Conservation (phyloP, 192 early-diverging fungal species). For the Coemansia javaensis region DNA sequence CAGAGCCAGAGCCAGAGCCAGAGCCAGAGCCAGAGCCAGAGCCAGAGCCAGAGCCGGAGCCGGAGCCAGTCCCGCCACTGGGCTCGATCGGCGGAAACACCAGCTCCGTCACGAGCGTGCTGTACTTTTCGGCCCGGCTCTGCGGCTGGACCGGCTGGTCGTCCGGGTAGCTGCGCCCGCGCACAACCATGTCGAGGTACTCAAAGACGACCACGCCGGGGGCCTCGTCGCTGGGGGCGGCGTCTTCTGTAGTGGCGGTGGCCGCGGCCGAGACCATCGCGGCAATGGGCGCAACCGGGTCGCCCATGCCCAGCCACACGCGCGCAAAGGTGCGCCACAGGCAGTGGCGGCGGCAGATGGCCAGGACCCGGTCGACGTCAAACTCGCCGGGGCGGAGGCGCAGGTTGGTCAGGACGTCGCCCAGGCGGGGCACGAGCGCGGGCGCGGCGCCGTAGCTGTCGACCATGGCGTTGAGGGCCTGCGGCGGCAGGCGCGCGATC, state of each 20-base stretch:
- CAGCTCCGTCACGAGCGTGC: conserved; percentile 25
- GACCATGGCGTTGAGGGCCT: conserved; percentile 39
- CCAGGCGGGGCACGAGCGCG: conserved; percentile 30
- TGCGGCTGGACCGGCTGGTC: conserved; percentile 29
- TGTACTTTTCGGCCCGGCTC: conserved; percentile 31
- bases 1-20: too few species aligned
- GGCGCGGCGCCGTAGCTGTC: conserved; percentile 19
- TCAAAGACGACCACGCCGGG: conserved; percentile 35
- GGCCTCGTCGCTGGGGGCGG: conserved; percentile 13
- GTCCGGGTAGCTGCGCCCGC: conserved; percentile 39
- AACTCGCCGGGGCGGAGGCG: conserved; percentile 38
- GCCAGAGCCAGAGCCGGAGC: too few species aligned
- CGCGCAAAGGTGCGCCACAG: conserved; percentile 52
- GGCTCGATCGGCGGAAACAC: conserved; percentile 25
- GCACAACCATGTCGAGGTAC: conserved; percentile 42
- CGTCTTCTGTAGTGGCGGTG: neutral
- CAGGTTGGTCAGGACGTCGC: conserved; percentile 25
- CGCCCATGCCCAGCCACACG: conserved; percentile 44
- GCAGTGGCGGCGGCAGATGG: conserved; percentile 26
- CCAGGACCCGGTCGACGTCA: conserved; percentile 41
- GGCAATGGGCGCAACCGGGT: conserved; percentile 31
- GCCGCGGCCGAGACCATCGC: conserved; percentile 17
- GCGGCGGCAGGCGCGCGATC: conserved; percentile 26
- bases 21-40: too few species aligned
- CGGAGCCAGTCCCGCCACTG: too few species aligned